Conservation (phyloP, 768 basidiomycete genomes). For the Mycena belliarum region DNA sequence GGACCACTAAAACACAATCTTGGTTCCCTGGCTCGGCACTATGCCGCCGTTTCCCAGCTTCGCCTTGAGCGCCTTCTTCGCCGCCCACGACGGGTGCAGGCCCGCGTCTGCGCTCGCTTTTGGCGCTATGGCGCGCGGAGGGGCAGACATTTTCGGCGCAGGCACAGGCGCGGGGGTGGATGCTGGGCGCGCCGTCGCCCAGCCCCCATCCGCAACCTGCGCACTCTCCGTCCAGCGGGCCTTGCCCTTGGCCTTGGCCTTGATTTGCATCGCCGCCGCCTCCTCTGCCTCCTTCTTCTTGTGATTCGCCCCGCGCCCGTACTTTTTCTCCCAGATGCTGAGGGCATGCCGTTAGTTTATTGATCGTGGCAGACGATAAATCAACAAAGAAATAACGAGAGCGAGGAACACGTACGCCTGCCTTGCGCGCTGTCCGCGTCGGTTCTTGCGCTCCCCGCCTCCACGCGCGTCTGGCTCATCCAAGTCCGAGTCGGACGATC, state of each 20-base stretch:
- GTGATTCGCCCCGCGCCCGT: constrained; percentile 88
- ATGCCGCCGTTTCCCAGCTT: constrained; percentile 55
- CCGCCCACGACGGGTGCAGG: constrained; percentile 96
- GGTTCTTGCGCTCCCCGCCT: constrained; percentile 67
- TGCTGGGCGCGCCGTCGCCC: neutral
- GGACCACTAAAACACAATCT: constrained; percentile 65
- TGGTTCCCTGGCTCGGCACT: constrained; percentile 75
- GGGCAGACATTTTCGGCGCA: neutral
- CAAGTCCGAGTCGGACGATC: constrained; percentile 76
- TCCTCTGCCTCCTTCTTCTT: constrained; percentile 60
- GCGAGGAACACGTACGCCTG: constrained; percentile 69
- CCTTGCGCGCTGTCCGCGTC: constrained; percentile 92
- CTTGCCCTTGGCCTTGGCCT: constrained; percentile 17
- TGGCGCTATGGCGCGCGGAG: neutral
- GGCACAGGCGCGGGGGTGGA: neutral
- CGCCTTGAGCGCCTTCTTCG: constrained; percentile 81
- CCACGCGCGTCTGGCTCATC: constrained; percentile 62
- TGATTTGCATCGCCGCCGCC: constrained; percentile 18
- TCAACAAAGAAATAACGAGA: neutral
- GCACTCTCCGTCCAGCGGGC: constrained; percentile 2
- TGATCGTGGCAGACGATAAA: neutral
- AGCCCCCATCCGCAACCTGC: constrained; percentile 18
- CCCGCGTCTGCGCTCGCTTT: neutral
- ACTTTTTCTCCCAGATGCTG: constrained; percentile 99
- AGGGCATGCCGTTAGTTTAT: neutral